These are phyloP conservation scores for Ceriops tagal DNA, from an alignment of 345 rosid species.

Conservation along the genomic window DNA sequence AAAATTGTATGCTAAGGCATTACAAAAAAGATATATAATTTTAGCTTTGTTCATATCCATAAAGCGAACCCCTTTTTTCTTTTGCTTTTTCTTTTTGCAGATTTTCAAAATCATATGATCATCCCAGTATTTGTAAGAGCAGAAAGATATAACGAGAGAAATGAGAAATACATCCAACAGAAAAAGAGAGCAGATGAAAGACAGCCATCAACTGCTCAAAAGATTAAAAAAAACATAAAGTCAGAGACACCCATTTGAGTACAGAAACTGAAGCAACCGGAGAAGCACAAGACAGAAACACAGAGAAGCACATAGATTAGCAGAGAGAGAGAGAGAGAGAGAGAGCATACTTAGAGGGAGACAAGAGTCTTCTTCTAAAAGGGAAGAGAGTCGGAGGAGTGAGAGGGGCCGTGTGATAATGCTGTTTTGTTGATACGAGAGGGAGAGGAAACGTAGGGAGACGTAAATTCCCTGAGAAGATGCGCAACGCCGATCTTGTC, in stretches of 20 bases:
- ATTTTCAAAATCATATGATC: no score
- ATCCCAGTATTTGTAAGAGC: no score
- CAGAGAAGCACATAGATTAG: background rate
- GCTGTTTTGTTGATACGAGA: background rate
- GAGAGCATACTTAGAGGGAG: constrained; percentile 32
- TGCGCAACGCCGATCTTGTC: background rate
- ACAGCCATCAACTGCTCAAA: background rate
- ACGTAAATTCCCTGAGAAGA: no score
- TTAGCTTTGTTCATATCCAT: no score
- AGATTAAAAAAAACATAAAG: background rate
- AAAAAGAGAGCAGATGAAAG: background rate
- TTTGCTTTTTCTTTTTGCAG: no score
- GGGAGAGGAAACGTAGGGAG: background rate
- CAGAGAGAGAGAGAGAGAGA: constrained; percentile 9
- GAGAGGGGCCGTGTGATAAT: background rate
- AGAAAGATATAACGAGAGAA: background rate
- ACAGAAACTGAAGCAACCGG: background rate
- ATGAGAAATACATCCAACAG: background rate
- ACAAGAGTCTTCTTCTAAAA: background rate
- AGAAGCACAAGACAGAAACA: background rate
- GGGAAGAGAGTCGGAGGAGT: constrained; percentile 8
- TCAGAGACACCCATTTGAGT: background rate
- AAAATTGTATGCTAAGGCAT: no score
- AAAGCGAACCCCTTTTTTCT: no score
- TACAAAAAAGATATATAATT: no score